Percentiles rank a stretch among this genome's conserved stretches.
Evolutionary conservation across 306 rosid genomes (phyloP).

Genomic region (Malus sylvestris): DNA sequence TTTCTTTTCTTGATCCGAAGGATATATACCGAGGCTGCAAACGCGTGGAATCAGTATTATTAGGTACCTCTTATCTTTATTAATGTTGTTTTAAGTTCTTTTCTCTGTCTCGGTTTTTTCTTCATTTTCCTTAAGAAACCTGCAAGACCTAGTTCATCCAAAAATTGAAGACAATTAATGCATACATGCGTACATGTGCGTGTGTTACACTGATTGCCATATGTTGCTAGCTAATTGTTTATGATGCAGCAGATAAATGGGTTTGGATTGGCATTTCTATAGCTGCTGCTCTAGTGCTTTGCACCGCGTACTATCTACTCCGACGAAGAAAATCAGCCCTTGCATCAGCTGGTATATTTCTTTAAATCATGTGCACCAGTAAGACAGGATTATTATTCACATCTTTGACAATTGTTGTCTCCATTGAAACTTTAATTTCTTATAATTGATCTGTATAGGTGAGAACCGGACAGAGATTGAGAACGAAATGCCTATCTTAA

Average conservation of each 20-base stretch:
- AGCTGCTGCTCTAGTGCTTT: no score
- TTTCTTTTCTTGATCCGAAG: slow-evolving; percentile 17
- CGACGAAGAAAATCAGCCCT: background rate
- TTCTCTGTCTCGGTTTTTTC: background rate
- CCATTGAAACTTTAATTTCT: no score
- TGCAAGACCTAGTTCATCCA: no score
- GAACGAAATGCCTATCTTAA: no score
- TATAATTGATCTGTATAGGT: no score
- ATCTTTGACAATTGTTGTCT: background rate
- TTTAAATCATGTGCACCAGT: background rate
- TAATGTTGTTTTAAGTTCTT: slow-evolving; percentile 10
- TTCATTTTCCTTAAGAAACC: background rate
- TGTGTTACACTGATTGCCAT: no score
- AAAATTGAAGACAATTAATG: no score
- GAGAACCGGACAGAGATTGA: no score
- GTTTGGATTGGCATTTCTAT: slow-evolving; percentile 3
- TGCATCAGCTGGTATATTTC: background rate
- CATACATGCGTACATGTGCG: background rate
- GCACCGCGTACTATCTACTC: background rate
- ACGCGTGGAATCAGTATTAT: slow-evolving; percentile 3
- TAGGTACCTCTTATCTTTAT: slow-evolving; percentile 14
- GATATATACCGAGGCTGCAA: slow-evolving; percentile 20
- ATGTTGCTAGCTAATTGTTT: background rate
- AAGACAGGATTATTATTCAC: background rate
- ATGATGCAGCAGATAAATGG: background rate